These are phyloP conservation scores for Chrysoporthe cubensis DNA, from an alignment of 2,329 filamentous ascomycete genomes.

Conservation along the genomic window DNA sequence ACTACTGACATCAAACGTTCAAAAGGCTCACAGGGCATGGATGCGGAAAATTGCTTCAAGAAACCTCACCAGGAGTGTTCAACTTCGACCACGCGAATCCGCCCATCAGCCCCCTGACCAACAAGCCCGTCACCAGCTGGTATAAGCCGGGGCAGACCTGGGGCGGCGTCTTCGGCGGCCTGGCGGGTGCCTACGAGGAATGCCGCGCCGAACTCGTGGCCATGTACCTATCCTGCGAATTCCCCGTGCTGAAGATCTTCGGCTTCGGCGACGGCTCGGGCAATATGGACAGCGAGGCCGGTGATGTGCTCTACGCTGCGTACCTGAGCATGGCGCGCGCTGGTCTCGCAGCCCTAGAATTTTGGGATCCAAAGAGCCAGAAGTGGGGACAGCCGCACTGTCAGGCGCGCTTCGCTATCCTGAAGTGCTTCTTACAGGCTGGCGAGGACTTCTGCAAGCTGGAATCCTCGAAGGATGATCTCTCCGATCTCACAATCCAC, in stretches of 20 bases:
- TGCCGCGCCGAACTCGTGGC: constrained; percentile 93
- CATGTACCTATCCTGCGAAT: constrained; percentile 88
- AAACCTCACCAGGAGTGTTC: constrained; percentile 78
- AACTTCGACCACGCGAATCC: constrained; percentile 88
- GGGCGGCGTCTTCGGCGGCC: constrained; percentile 87
- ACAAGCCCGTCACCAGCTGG: constrained; percentile 79
- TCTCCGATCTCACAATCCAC: constrained; percentile 80
- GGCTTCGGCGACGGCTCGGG: constrained; percentile 79
- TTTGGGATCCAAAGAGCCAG: constrained; percentile 88
- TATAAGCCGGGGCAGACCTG: constrained; percentile 96
- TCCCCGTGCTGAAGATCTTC: constrained; percentile 86
- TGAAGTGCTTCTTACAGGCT: constrained; percentile 82
- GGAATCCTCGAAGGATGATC: constrained; percentile 70
- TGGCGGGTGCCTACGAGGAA: constrained; percentile 90
- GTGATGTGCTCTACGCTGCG: constrained; percentile 83
- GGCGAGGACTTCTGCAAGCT: constrained; percentile 87
- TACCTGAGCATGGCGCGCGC: constrained; percentile 95
- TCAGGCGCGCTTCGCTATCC: constrained; percentile 87
- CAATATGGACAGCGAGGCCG: constrained; percentile 76
- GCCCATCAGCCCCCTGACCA: constrained; percentile 77
- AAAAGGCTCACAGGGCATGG: constrained; percentile 72
- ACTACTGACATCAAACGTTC: neutral
- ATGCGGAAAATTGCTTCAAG: constrained; percentile 90
- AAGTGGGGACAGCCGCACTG: constrained; percentile 96
- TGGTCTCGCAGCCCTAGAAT: constrained; percentile 86